Evolutionary conservation across 345 rosid genomes (phyloP), one percentile per base, ranked within the genome.

Genomic region (Eucalyptus cloeziana): DNA sequence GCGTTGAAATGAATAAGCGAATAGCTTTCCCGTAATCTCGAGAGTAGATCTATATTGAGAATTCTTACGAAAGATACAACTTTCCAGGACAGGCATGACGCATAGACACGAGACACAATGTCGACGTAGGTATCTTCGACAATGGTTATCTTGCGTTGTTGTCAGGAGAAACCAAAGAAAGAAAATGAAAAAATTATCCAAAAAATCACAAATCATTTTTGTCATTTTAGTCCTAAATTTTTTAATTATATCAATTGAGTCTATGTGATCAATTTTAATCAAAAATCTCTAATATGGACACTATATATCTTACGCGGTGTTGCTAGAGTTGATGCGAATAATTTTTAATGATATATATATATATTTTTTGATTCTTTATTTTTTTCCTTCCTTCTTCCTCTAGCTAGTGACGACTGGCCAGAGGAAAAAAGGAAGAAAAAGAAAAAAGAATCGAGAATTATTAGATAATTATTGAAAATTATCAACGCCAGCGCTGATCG

Each of bases 401-500:
- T 8, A 10, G 62, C 30, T 4, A 56, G 0, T 4, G 6, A 24
- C 62, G 3, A 10, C 3, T 10, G 4, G 62, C 13, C 5, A 56
- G 13, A 24, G 30, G 30, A 56, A 10, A 22, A 56, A 56, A 0
- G 13, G 13, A 56, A 24, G 13, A 56, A 24, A 49, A 49, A 49
- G 16, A 4, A 13, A 14, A 9, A 56, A 51, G 3, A 19, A 52
- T 52, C 0, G 0, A 0, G 5, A 52, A 52, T 52, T 8, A 52
- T 21, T 52, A 52, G 0, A 52, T 52, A 52, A 52, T 52, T 19
- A 0, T 52, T 7, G 8, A 52, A 52, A 52, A 21, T 52, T 52
- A 52, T 52, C 0, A 1, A 17, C 0, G 4, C 0, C 0, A 3
- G 2, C 0, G 7, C 0, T 16, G 8, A 51, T 0, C 3, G 0